Evolutionary conservation across 1,284 basidiomycete genomes (phyloP).

Genomic region (Chondrostereum purpureum): DNA sequence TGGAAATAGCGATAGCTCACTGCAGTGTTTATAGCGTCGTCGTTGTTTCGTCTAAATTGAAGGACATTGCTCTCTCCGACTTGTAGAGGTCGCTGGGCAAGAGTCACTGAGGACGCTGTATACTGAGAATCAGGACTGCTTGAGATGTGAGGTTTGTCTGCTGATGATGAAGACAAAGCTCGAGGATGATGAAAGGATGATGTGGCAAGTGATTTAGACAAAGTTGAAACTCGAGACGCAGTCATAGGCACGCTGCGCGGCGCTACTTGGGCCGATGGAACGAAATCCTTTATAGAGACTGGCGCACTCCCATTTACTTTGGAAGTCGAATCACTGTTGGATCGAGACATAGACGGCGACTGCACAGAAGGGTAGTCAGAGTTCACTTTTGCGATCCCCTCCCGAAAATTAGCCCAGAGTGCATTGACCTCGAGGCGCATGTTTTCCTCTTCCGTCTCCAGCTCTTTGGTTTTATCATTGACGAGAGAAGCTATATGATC

Average conservation of each 20-base stretch:
- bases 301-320: conserved; percentile 2
- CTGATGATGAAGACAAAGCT: conserved; percentile 12
- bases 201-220: conserved; percentile 64
- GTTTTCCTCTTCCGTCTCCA: conserved; percentile 48
- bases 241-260: conserved; percentile 30
- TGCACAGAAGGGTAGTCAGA: conserved; percentile 7
- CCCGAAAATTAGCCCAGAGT: conserved; percentile 57
- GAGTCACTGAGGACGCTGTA: conserved; percentile 31
- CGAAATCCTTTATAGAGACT: conserved; percentile 44
- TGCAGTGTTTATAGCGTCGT: conserved; percentile 57
- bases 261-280: conserved; percentile 36
- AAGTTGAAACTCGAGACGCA: conserved; percentile 44
- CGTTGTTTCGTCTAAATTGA: conserved; percentile 50
- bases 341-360: not conserved
- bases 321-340: not conserved
- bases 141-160: conserved; percentile 25
- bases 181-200: conserved; percentile 51
- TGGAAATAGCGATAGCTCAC: conserved; percentile 61
- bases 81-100: conserved; percentile 24
- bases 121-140: conserved; percentile 21
- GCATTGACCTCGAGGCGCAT: conserved; percentile 54
- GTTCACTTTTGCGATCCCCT: conserved; percentile 37
- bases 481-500: conserved; percentile 50
- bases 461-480: conserved; percentile 47
- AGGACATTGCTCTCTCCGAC: conserved; percentile 29